Evolutionary conservation across 805 yeast genomes (phyloP), one percentile per base, ranked within the genome.

Genomic region (Ogataea pignaliae): DNA sequence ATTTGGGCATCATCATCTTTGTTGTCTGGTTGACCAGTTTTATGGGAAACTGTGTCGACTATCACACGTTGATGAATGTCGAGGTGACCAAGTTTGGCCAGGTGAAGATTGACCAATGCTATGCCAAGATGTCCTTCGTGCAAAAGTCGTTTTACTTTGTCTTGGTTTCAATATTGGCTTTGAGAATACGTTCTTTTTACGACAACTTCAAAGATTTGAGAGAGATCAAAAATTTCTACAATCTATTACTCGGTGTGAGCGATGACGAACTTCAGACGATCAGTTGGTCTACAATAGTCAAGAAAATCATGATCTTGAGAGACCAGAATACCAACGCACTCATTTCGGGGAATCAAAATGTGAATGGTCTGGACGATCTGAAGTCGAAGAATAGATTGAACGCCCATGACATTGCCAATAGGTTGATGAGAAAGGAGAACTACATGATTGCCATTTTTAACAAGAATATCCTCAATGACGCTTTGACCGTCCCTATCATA

Each of bases 341-440:
- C 17, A 76, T 85, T 1, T 72, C 84, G 1, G 59, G 62, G 3
- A 57, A 46, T 26, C 52, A 55, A 45, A 46, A 57, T 44, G n/a
- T 47, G 18, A 43, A 51, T 29, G 53, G 50, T 17, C 69, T 70
- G 10, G 72, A 70, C 47, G 90, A 85, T 57, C 70, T 81, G 46
- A 82, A 78, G 47, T 80, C 89, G 1, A 85, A 85, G 56, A 78
- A 80, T 41, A 72, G 90, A 50, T 72, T 93, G 42, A 91, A 87
- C 57, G 96, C 98, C 3, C 97, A 90, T 62, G 93, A 85, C 56
- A 87, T 93, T 41, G 98, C 97, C 12, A 95, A 93, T 60, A 72
- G 99, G 46, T 85, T 93, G 44, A 90, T 93, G 99, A 72, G 99
- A 47, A 87, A 83, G 53, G 99, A 93, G 48, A 93, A 93, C 60